These are phyloP conservation scores for Leptographium galeiforme DNA, from an alignment of 2,329 filamentous ascomycete genomes.

Conservation along the genomic window DNA sequence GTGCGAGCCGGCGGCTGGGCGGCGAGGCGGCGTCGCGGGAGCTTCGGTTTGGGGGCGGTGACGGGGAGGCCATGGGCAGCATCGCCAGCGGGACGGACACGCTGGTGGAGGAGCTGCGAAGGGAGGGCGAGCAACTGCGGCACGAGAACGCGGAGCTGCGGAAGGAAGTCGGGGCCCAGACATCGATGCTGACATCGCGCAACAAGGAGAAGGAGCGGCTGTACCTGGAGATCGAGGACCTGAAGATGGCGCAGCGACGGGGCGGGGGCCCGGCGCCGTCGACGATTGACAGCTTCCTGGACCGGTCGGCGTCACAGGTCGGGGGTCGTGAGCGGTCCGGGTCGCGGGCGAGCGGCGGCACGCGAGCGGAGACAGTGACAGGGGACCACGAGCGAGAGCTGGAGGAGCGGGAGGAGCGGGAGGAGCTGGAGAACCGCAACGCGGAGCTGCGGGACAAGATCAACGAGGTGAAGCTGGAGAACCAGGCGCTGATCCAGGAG, in stretches of 20 bases:
- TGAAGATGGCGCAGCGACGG: constrained; percentile 77
- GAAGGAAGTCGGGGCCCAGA: constrained; percentile 87
- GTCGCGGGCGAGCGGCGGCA: constrained; percentile 59
- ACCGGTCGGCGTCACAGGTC: constrained; percentile 82
- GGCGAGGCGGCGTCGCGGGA: constrained; percentile 22
- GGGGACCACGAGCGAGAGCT: constrained; percentile 56
- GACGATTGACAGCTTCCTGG: constrained; percentile 79
- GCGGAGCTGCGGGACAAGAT: constrained; percentile 75
- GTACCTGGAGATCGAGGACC: constrained; percentile 92
- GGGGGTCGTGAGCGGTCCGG: constrained; percentile 54
- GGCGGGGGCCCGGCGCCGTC: constrained; percentile 43
- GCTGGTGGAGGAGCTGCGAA: constrained; percentile 61
- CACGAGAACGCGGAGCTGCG: constrained; percentile 88
- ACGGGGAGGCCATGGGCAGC: constrained; percentile 33
- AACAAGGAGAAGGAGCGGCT: constrained; percentile 90
- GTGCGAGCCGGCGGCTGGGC: constrained; percentile 43
- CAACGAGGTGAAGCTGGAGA: constrained; percentile 74
- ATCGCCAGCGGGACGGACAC: constrained; percentile 45
- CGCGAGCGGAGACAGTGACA: constrained; percentile 41
- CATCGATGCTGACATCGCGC: constrained; percentile 90
- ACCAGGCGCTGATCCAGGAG: constrained; percentile 74
- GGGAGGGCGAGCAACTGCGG: constrained; percentile 60
- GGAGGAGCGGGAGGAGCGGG: constrained; percentile 43
- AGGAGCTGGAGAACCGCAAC: constrained; percentile 74
- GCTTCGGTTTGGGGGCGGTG: constrained; percentile 9